Conservation (phyloP, 1,284 basidiomycete genomes). For the Tilletia caries region DNA sequence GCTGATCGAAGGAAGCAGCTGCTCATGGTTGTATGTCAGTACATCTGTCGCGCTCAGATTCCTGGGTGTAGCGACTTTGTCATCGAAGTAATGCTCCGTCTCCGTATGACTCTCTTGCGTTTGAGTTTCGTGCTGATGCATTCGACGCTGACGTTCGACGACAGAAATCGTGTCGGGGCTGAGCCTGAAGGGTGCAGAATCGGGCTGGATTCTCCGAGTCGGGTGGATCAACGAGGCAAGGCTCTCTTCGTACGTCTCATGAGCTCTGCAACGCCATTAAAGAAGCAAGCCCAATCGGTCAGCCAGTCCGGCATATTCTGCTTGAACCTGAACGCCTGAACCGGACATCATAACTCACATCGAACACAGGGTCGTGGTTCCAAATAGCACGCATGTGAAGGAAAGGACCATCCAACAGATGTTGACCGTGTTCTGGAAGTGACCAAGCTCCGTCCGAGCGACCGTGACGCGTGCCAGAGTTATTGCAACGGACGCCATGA, state of each 20-base stretch:
- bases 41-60: too few relatives aligned
- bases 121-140: neutral
- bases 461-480: neutral
- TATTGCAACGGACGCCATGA: neutral
- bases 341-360: neutral
- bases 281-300: too few relatives aligned
- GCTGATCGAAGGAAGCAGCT: too few relatives aligned
- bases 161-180: neutral
- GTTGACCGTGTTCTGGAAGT: neutral
- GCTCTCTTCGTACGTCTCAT: too few relatives aligned
- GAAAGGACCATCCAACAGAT: neutral
- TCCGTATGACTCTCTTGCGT: neutral
- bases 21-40: too few relatives aligned
- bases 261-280: neutral
- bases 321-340: too few relatives aligned
- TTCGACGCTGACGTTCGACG: neutral
- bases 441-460: neutral
- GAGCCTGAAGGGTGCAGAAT: neutral
- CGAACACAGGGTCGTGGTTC: too few relatives aligned
- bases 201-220: neutral
- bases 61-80: neutral
- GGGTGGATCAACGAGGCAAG: neutral
- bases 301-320: too few relatives aligned
- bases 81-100: neutral
- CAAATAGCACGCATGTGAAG: neutral